A percentile compares a stretch with the other conserved stretches of the same genome.
Evolutionary conservation across 2,329 filamentous ascomycete genomes (phyloP).

Genomic region (Monosporascus sp.): DNA sequence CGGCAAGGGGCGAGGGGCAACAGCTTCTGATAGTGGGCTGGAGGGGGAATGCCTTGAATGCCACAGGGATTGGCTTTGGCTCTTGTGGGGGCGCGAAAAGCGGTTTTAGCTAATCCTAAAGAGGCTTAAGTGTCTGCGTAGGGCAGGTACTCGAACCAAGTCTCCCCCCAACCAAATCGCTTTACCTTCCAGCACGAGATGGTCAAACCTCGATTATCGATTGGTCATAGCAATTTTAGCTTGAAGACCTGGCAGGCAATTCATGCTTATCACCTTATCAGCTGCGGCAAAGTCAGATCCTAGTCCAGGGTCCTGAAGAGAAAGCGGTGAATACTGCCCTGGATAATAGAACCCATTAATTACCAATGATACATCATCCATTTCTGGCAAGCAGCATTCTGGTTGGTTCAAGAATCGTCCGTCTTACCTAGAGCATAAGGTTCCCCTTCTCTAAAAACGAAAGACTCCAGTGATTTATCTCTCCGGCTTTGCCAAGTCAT

Average conservation of each 20-base stretch:
- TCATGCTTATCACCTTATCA: constrained; percentile 6
- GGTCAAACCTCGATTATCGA: constrained; percentile 2
- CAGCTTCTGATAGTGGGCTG: background rate
- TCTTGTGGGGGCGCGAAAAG: background rate
- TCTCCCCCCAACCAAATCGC: background rate
- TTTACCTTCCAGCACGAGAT: constrained; percentile 1
- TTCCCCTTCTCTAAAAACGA: too few species aligned
- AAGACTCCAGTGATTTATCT: too few species aligned
- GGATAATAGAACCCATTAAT: too few species aligned
- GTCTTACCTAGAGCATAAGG: too few species aligned
- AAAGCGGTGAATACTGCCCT: too few species aligned
- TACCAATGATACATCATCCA: too few species aligned
- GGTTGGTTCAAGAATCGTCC: too few species aligned
- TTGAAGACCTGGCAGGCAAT: background rate
- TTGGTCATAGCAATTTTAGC: background rate
- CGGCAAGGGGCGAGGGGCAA: background rate
- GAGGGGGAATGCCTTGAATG: background rate
- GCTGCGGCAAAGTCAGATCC: background rate
- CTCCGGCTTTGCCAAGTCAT: too few species aligned
- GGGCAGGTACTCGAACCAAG: background rate
- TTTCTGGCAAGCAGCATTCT: too few species aligned
- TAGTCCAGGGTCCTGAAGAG: too few species aligned
- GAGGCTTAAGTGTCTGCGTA: background rate
- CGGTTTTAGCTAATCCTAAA: background rate
- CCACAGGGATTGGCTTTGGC: background rate